A percentile compares a stretch with the other conserved stretches of the same genome.
Conservation (phyloP, 805 yeast species). For the Candida sonorensis region DNA sequence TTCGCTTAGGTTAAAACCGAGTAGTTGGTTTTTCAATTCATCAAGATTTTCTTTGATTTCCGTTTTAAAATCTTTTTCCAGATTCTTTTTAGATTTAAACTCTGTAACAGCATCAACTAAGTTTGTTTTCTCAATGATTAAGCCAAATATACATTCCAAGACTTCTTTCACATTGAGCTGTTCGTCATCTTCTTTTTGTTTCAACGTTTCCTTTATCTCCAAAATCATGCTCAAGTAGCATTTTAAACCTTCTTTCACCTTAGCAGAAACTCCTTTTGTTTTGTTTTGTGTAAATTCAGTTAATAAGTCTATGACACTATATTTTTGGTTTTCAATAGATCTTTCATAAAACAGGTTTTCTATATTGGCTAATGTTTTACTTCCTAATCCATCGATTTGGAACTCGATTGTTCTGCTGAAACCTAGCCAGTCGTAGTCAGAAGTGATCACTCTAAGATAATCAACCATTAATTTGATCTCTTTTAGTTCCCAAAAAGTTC, state of each 20-base stretch:
- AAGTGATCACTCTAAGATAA: constrained; percentile 54
- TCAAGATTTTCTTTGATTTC: constrained; percentile 19
- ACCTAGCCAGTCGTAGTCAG: constrained; percentile 56
- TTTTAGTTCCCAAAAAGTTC: constrained; percentile 71
- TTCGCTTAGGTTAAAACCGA: constrained; percentile 19
- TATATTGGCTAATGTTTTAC: constrained; percentile 29
- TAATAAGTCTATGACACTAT: constrained; percentile 8
- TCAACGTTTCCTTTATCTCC: constrained; percentile 10
- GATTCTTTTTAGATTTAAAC: constrained; percentile 12
- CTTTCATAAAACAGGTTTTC: constrained; percentile 9
- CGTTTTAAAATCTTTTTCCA: constrained; percentile 12
- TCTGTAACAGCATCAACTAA: constrained; percentile 15
- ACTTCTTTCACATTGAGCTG: constrained; percentile 1
- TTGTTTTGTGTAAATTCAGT: constrained; percentile 7
- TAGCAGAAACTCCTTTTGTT: constrained; percentile 11
- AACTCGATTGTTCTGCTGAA: constrained; percentile 47
- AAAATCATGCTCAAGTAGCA: constrained; percentile 25
- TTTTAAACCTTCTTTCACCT: constrained; percentile 19
- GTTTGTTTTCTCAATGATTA: constrained; percentile 13
- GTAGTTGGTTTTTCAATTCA: constrained; percentile 24
- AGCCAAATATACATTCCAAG: constrained; percentile 16
- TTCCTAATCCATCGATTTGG: constrained; percentile 68
- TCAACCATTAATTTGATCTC: constrained; percentile 62
- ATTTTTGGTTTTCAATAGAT: not conserved
- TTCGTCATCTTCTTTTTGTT: constrained; percentile 3